Evolutionary conservation across 2,329 filamentous ascomycete genomes (phyloP), one percentile per base, ranked within the genome.

Genomic region (Aspergillus eucalypticola): DNA sequence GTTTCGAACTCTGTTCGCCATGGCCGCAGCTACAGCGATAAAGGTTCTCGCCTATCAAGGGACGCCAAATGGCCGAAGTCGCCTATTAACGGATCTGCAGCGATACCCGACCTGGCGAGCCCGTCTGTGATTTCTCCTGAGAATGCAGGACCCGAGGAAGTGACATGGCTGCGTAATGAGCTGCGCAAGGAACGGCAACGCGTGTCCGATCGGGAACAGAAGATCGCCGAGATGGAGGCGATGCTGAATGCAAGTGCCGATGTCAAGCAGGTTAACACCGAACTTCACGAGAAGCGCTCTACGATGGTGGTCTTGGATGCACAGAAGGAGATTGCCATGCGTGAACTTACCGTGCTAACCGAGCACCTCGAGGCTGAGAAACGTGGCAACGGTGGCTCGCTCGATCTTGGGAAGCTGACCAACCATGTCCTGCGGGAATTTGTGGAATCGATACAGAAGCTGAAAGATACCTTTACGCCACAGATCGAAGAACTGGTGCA

Each of bases 1-100:
- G 90, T 97, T 42, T 98, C 95, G 7, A 96, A 96, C 73, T 93
- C 91, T 54, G 92, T 97, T 59, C 91, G 92, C 64, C 95, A 98
- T 76, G 92, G 92, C 57, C 89, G 95, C 65, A 96, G 91, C 73
- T 91, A 88, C 75, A 97, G 93, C 74, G 86, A 90, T 63, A 79
- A 78, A 66, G 88, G 66, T 79, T 87, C 66, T 78, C 84, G 64
- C 81, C 64, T 77, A 11, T 76, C 88, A 3, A 81, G 82, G 25
- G 91, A 90, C 32, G 83, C 86, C 25, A 86, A 88, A 62, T 91
- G 88, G 87, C 88, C 87, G 17, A 88, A 86, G 73, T 88, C 88
- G 2, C 88, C 89, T 52, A 84, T 87, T 56, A 78, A 79, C 23
- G 70, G 78, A 39, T 80, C 81, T 55, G 76, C 76, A 8, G 76